These are phyloP conservation scores for Trichoderma reesei DNA, from an alignment of 495 filamentous ascomycete genomes.

Conservation along the genomic window DNA sequence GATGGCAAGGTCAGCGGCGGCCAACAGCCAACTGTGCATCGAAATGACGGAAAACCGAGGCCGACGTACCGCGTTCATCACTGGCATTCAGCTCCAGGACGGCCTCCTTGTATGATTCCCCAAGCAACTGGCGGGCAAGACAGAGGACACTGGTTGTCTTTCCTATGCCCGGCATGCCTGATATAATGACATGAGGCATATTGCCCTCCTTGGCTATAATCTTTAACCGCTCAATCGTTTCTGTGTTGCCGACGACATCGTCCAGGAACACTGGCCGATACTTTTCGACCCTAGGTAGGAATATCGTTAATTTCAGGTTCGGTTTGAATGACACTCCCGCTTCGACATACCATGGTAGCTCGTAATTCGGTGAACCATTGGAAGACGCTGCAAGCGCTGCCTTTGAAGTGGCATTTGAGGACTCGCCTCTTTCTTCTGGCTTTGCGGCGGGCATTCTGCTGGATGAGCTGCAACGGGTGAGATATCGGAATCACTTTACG, in stretches of 20 bases:
- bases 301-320: slow-evolving; percentile 7
- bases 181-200: slow-evolving; percentile 99
- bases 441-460: slow-evolving; percentile 32
- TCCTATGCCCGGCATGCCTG: slow-evolving; percentile 96
- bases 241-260: slow-evolving; percentile 94
- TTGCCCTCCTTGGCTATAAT: slow-evolving; percentile 99
- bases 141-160: slow-evolving; percentile 97
- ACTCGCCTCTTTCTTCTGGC: slow-evolving; percentile 50
- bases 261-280: slow-evolving; percentile 91
- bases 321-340: background rate
- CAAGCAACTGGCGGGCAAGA: slow-evolving; percentile 83
- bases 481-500: slow-evolving; percentile 5
- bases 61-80: slow-evolving; percentile 69
- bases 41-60: background rate
- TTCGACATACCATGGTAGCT: slow-evolving; percentile 76
- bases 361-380: slow-evolving; percentile 58
- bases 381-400: slow-evolving; percentile 56
- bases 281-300: slow-evolving; percentile 78
- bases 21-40: no score
- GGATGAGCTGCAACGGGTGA: background rate
- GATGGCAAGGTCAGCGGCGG: slow-evolving; percentile 7
- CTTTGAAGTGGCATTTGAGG: slow-evolving; percentile 62
- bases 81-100: slow-evolving; percentile 93
- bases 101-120: slow-evolving; percentile 93
- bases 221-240: slow-evolving; percentile 94